Base-by-base conservation (phyloP, 257 asterid species). In the Gentiana straminea region DNA sequence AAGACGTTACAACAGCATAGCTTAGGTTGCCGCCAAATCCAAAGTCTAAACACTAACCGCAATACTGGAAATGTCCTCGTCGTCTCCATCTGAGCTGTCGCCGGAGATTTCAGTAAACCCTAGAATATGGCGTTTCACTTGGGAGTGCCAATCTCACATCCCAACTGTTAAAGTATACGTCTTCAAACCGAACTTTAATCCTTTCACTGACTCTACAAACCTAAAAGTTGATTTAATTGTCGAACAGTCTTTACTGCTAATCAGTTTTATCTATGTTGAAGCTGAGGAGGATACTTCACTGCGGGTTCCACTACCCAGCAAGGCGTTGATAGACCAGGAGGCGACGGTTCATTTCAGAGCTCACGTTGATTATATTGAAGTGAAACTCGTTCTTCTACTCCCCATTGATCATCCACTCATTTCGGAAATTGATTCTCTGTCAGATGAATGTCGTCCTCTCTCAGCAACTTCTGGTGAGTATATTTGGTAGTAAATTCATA, bases 331-430 rank as follows among this genome's bases (percentile, higher is more conserved):
- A 35, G 95, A 91, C 69, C 62, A 73, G 45, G 98, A 91, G 36
- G 62, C 85, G 13, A 79, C 82, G 11, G 60, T 75, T 69, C 69
- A 67, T 54, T 70, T 74, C 58, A 85, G 78, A 78, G 65, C 70
- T 1, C 76, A 83, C 57, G 83, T 79, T 68, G 90, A 80, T 68
- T 88, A 83, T 63, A 72, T 92, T 66, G 97, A 88, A 75, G 82
- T 79, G 65, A 92, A 83, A 49, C 80, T 87, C 64, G 69, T 73
- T 64, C 70, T 91, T 76, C 70, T 87, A 35, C 85, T 91, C 61
- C 94, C 98, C 38, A 80, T 87, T 57, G 83, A 87, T 70, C 94
- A 87, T 73, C 93, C 98, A 5, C 81, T 91, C 48, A 81, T 85
- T 59, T 79, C 82, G 37, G 78, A 78, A 54, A 79, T 84, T 38